Evolutionary conservation across 768 basidiomycete genomes (phyloP).

Genomic region (Lentinula guzmanii): DNA sequence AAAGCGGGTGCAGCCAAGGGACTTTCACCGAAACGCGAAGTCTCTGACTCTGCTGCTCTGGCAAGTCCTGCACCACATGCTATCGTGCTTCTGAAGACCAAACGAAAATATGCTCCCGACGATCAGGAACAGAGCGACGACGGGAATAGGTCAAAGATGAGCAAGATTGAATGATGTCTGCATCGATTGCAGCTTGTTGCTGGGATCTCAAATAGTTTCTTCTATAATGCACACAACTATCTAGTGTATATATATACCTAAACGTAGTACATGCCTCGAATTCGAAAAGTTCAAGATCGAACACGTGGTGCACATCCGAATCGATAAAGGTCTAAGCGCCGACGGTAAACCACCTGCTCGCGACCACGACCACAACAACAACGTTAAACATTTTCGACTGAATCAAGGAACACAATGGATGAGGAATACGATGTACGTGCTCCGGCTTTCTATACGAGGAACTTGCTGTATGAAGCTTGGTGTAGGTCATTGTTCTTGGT

Average conservation of each 20-base stretch:
- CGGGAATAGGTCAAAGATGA: constrained; percentile 12
- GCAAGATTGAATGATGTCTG: neutral
- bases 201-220: neutral
- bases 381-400: neutral
- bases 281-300: neutral
- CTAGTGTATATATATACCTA: neutral
- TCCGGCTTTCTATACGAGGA: too few species aligned
- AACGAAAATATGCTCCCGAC: constrained; percentile 30
- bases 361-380: constrained; percentile 1
- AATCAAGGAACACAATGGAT: constrained; percentile 93
- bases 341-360: constrained; percentile 5
- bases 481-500: constrained; percentile 84
- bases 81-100: constrained; percentile 17
- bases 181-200: neutral
- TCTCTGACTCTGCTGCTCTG: neutral
- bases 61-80: neutral
- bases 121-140: constrained; percentile 16
- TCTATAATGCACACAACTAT: neutral
- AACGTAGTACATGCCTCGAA: too few species aligned
- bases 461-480: constrained; percentile 3
- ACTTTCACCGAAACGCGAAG: constrained; percentile 9
- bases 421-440: constrained; percentile 89
- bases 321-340: constrained; percentile 6
- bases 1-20: constrained; percentile 9
- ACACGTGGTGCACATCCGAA: constrained; percentile 5